phyloP scores from a whole-genome alignment of 2,329 filamentous ascomycete genomes.

The Ceratocystis papillata region DNA sequence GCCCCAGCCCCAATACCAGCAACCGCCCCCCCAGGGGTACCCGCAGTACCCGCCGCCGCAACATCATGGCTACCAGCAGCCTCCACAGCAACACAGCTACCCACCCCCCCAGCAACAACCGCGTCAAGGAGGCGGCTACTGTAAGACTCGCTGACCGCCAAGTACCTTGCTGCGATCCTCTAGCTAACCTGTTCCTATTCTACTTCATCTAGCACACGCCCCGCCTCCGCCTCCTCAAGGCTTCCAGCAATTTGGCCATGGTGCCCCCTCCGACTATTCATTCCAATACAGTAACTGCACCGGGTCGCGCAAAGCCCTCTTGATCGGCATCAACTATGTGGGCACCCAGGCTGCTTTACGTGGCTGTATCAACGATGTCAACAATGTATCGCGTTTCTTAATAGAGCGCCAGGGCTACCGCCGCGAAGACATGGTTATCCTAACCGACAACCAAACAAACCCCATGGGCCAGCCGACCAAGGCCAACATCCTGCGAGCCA shows the following conservation, averaged over 20 bases:
- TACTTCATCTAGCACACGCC: constrained; percentile 30
- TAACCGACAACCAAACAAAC: constrained; percentile 48
- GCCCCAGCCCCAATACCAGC: constrained; percentile 16
- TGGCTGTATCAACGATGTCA: constrained; percentile 51
- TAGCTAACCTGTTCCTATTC: constrained; percentile 32
- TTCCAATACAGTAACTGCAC: constrained; percentile 91
- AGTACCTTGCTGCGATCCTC: not conserved
- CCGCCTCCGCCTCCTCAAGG: constrained; percentile 57
- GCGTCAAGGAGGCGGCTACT: constrained; percentile 5
- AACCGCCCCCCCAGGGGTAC: constrained; percentile 4
- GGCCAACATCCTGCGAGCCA: constrained; percentile 44
- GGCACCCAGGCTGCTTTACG: constrained; percentile 45
- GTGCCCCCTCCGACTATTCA: constrained; percentile 66
- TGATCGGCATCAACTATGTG: constrained; percentile 54
- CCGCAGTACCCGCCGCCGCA: constrained; percentile 15
- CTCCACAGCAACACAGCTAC: constrained; percentile 6
- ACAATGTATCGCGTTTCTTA: constrained; percentile 48
- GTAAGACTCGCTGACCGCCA: not conserved
- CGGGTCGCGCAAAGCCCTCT: constrained; percentile 55
- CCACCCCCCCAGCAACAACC: constrained; percentile 8
- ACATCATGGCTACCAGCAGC: constrained; percentile 22
- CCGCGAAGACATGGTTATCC: constrained; percentile 47
- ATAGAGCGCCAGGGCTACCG: constrained; percentile 46
- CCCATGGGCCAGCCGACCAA: constrained; percentile 48
- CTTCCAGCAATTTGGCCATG: constrained; percentile 64